Percentiles rank a stretch among this genome's conserved stretches.
Conservation (phyloP, 805 yeast genomes). For the Wickerhamomyces tratensis region DNA sequence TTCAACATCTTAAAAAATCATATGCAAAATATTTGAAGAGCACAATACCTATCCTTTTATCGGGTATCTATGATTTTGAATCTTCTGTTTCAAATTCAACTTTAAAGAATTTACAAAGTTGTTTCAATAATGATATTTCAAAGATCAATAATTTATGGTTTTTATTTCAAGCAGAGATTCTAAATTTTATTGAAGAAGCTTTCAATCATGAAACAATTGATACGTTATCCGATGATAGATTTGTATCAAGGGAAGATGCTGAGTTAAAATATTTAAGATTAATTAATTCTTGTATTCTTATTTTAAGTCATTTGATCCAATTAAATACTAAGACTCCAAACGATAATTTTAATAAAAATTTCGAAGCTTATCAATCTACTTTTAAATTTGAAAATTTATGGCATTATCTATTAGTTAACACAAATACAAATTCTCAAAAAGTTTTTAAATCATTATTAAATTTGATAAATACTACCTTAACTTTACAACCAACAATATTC, state of each 20-base stretch:
- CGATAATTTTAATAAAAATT: constrained; percentile 13
- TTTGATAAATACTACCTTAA: constrained; percentile 24
- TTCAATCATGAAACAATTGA: constrained; percentile 47
- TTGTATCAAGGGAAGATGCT: constrained; percentile 56
- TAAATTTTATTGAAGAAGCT: constrained; percentile 43
- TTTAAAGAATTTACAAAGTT: constrained; percentile 30
- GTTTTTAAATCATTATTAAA: constrained; percentile 32
- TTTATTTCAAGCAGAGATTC: constrained; percentile 44
- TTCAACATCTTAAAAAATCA: constrained; percentile 39
- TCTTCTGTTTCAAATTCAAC: constrained; percentile 45
- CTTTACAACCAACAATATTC: constrained; percentile 12
- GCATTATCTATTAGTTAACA: constrained; percentile 27
- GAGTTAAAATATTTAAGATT: constrained; percentile 53
- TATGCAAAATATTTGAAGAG: constrained; percentile 61
- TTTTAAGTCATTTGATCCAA: constrained; percentile 30
- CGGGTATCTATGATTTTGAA: constrained; percentile 67
- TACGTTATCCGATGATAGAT: constrained; percentile 68
- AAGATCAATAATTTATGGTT: constrained; percentile 52
- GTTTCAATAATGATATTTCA: constrained; percentile 48
- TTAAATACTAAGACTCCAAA: constrained; percentile 10
- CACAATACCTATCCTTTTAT: constrained; percentile 63
- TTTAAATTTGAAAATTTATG: constrained; percentile 33
- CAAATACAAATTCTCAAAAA: constrained; percentile 26
- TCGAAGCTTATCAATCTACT: constrained; percentile 21
- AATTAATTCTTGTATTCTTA: constrained; percentile 35